Evolutionary conservation across 116 monocot genomes (phyloP).

Genomic region (Thalassia testudinum): DNA sequence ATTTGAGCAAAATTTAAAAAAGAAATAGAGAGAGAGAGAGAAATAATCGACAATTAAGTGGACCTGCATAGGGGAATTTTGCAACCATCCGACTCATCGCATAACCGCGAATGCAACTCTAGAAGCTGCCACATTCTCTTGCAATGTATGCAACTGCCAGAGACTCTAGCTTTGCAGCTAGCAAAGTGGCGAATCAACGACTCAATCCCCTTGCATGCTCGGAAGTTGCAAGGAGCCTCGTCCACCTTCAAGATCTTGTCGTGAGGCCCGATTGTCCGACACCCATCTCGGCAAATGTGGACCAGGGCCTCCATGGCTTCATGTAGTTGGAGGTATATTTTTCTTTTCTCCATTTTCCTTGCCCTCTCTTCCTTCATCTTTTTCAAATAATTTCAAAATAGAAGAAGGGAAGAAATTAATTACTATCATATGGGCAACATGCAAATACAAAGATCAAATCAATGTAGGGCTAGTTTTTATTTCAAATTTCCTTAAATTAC

Average conservation of each 20-base stretch:
- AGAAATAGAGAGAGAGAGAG: no score
- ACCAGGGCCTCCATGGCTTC: conserved; percentile 53
- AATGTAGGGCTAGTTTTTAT: no score
- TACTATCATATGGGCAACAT: no score
- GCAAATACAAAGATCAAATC: no score
- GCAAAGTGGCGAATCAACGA: conserved; percentile 52
- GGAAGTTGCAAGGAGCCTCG: conserved; percentile 22
- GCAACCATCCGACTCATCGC: conserved; percentile 22
- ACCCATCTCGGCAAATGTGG: conserved; percentile 52
- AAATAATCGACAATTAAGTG: background rate
- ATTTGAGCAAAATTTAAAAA: no score
- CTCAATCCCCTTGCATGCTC: conserved; percentile 47
- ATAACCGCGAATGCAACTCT: conserved; percentile 49
- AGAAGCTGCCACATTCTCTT: conserved; percentile 75
- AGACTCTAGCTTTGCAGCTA: conserved; percentile 26
- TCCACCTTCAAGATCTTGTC: conserved; percentile 20
- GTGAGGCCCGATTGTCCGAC: conserved; percentile 44
- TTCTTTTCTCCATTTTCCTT: conserved; percentile 32
- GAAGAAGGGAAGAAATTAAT: background rate
- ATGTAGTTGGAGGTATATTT: conserved; percentile 45
- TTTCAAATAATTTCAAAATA: background rate
- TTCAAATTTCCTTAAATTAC: no score
- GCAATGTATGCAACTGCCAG: conserved; percentile 42
- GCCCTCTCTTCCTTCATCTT: conserved; percentile 33
- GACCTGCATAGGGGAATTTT: conserved; percentile 24